phyloP scores from a whole-genome alignment of 2,329 filamentous ascomycete genomes.

The Drechslerella coelobrocha region DNA sequence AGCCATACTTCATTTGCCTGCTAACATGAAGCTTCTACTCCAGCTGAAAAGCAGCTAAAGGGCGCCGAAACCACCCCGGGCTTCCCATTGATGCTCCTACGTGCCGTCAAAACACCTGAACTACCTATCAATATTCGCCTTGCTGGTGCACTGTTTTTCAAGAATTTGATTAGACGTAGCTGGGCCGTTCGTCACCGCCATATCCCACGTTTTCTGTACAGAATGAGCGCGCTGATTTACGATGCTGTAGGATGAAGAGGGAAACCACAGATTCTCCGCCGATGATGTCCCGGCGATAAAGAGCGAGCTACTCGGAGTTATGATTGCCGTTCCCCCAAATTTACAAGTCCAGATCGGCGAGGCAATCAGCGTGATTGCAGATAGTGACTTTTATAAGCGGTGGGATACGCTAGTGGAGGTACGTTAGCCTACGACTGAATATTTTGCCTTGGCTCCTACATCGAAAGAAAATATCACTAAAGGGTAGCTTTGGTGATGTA shows the following conservation, averaged over 20 bases:
- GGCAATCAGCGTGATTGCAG: conserved; percentile 94
- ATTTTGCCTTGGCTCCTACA: background rate
- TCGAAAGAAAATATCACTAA: conserved; percentile 2
- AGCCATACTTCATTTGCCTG: background rate
- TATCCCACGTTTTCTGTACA: conserved; percentile 1
- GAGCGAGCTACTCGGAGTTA: conserved; percentile 90
- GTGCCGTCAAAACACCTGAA: conserved; percentile 80
- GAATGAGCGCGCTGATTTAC: conserved; percentile 26
- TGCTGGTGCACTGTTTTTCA: conserved; percentile 90
- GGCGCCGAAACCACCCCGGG: conserved; percentile 78
- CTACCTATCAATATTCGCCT: conserved; percentile 80
- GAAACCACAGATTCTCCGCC: conserved; percentile 83
- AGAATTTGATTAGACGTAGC: conserved; percentile 94
- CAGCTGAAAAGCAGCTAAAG: conserved; percentile 71
- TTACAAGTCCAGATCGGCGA: conserved; percentile 95
- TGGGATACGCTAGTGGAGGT: conserved; percentile 96
- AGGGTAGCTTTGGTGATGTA: conserved; percentile 4
- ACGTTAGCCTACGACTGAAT: conserved; percentile 53
- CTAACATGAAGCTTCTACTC: conserved; percentile 20
- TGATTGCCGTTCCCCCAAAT: conserved; percentile 86
- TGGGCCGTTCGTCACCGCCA: conserved; percentile 71
- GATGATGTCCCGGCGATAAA: conserved; percentile 92
- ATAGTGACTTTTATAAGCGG: conserved; percentile 94
- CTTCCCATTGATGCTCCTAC: conserved; percentile 86
- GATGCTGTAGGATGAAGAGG: conserved; percentile 77